These are phyloP conservation scores for Sinapis alba DNA, from an alignment of 441 rosid genomes.

Conservation along the genomic window DNA sequence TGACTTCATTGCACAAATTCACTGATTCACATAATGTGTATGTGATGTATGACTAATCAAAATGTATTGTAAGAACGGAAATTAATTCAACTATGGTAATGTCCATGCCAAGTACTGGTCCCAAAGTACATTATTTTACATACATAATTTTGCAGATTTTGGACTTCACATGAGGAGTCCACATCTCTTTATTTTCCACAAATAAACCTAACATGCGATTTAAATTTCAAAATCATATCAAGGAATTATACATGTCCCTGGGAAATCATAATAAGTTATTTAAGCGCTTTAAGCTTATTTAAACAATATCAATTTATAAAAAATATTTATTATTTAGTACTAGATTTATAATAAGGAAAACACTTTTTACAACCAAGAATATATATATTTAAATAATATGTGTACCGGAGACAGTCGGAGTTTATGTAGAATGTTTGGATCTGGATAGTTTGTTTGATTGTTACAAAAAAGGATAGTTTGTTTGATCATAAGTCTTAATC, in stretches of 20 bases:
- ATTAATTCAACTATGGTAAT: slow-evolving; percentile 36
- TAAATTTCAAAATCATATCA: not conserved
- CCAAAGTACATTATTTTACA: slow-evolving; percentile 33
- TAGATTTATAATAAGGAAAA: not conserved
- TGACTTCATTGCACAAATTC: slow-evolving; percentile 9
- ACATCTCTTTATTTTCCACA: slow-evolving; percentile 30
- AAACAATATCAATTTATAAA: not conserved
- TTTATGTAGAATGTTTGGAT: not conserved
- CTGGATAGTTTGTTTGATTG: not conserved
- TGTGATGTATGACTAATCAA: slow-evolving; percentile 25
- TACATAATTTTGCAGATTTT: slow-evolving; percentile 30
- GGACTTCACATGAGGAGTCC: slow-evolving; percentile 40
- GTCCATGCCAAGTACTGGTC: slow-evolving; percentile 38
- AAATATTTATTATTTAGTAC: no score
- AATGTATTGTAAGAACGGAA: slow-evolving; percentile 27
- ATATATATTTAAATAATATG: not conserved
- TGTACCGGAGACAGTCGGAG: not conserved
- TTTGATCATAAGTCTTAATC: not conserved
- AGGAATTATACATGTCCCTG: not conserved
- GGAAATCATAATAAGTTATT: not conserved
- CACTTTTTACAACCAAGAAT: not conserved
- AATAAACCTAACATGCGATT: slow-evolving; percentile 15
- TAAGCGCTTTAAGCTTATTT: not conserved
- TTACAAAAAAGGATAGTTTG: not conserved
- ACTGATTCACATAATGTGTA: slow-evolving; percentile 23